A percentile compares a stretch with the other conserved stretches of the same genome.
Conservation (phyloP, 2,329 filamentous ascomycete genomes). For the Dryadomyces quercivorus region DNA sequence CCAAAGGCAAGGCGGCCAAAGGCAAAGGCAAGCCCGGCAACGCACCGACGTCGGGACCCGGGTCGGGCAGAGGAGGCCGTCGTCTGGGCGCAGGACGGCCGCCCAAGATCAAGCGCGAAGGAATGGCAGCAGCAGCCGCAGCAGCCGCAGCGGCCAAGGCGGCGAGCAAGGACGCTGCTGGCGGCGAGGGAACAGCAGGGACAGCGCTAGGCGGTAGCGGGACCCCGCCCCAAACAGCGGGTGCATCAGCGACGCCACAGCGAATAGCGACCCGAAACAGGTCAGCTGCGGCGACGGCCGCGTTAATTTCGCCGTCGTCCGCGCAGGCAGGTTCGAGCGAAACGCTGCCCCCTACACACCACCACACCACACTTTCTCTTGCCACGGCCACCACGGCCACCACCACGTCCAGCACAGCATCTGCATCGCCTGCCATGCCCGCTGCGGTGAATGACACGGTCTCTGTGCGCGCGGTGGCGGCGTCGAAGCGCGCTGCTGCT, state of each 20-base stretch:
- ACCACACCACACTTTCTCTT: not conserved
- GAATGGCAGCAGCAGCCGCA: not conserved
- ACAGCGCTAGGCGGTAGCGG: slow-evolving; percentile 10
- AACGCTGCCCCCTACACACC: not conserved
- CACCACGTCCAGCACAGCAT: not conserved
- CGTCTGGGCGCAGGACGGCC: slow-evolving; percentile 10
- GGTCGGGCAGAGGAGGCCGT: slow-evolving; percentile 11
- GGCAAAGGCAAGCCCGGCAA: not conserved
- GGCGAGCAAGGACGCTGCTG: not conserved
- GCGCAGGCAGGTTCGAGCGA: not conserved
- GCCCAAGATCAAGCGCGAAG: slow-evolving; percentile 5
- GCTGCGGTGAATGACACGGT: slow-evolving; percentile 6
- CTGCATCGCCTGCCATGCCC: slow-evolving; percentile 7
- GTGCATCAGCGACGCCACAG: slow-evolving; percentile 10
- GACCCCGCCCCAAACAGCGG: slow-evolving; percentile 6
- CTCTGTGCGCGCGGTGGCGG: slow-evolving; percentile 6
- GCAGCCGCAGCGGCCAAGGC: not conserved
- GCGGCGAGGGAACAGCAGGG: slow-evolving; percentile 10
- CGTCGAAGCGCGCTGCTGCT: slow-evolving; percentile 7
- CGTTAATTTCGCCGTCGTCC: slow-evolving; percentile 11
- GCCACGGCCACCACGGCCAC: not conserved
- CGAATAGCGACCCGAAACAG: slow-evolving; percentile 18
- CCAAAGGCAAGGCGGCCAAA: not conserved
- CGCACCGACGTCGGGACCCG: not conserved
- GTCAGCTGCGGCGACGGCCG: slow-evolving; percentile 7